Evolutionary conservation across 257 asterid genomes (phyloP).

Genomic region (Verbascum thapsus): DNA sequence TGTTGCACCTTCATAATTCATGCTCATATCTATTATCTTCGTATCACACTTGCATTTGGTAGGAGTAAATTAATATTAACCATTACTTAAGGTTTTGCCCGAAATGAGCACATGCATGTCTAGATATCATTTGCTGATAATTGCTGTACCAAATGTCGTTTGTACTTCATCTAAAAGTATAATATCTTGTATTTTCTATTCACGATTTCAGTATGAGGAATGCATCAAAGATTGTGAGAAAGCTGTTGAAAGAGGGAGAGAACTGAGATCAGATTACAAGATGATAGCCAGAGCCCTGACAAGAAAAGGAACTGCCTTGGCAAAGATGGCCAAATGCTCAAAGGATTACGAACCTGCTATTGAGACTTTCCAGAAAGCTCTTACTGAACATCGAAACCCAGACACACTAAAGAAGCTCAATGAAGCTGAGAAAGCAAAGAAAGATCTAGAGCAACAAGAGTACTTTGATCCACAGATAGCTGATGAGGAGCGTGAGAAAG

Average conservation of each 20-base stretch:
- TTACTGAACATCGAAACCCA: conserved; percentile 93
- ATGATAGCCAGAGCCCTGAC: conserved; percentile 93
- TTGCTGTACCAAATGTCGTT: too few relatives aligned
- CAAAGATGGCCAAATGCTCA: conserved; percentile 73
- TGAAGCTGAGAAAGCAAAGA: conserved; percentile 94
- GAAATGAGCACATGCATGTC: too few relatives aligned
- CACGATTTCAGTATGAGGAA: conserved; percentile 60
- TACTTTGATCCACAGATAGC: conserved; percentile 82
- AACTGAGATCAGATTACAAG: conserved; percentile 81
- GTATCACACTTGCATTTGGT: too few relatives aligned
- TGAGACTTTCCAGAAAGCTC: conserved; percentile 87
- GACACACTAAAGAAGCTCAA: conserved; percentile 87
- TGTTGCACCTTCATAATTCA: too few relatives aligned
- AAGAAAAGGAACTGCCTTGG: conserved; percentile 87
- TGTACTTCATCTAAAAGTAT: neutral
- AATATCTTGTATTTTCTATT: neutral
- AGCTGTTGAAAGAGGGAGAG: conserved; percentile 96
- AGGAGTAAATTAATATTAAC: too few relatives aligned
- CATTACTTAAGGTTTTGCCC: too few relatives aligned
- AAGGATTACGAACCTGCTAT: conserved; percentile 83
- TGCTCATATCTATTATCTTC: too few relatives aligned
- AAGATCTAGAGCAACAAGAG: conserved; percentile 86
- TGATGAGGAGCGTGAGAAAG: conserved; percentile 98
- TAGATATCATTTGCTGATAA: too few relatives aligned
- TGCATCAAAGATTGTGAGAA: conserved; percentile 89